A percentile compares a stretch with the other conserved stretches of the same genome.
phyloP scores from a whole-genome alignment of 2,329 filamentous ascomycete species.

The Massarina eburnea region DNA sequence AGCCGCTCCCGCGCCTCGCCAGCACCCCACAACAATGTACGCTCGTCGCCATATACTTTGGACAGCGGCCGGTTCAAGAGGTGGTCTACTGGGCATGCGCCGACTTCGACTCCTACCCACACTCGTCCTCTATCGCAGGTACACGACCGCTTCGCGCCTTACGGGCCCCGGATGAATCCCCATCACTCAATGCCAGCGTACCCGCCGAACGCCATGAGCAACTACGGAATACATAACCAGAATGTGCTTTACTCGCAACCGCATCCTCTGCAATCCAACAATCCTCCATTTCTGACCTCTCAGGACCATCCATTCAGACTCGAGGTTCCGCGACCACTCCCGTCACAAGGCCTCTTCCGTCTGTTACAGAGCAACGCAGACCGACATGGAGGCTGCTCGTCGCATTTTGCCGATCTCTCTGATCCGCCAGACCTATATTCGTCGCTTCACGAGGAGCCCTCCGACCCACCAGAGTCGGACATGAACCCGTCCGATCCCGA shows the following conservation, averaged over 20 bases:
- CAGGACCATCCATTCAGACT: conserved; percentile 54
- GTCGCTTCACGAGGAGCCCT: conserved; percentile 71
- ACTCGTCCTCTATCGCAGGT: conserved; percentile 59
- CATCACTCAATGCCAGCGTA: conserved; percentile 45
- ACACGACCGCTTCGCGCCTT: conserved; percentile 63
- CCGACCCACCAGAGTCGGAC: conserved; percentile 74
- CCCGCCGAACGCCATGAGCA: conserved; percentile 32
- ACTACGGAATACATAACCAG: conserved; percentile 35
- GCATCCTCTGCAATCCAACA: conserved; percentile 58
- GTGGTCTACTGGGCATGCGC: conserved; percentile 68
- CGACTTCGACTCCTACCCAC: conserved; percentile 62
- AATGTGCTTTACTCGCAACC: conserved; percentile 43
- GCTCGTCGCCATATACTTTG: conserved; percentile 70
- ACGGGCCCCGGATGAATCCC: conserved; percentile 58
- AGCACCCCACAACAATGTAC: conserved; percentile 67
- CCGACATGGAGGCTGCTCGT: conserved; percentile 61
- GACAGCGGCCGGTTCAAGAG: conserved; percentile 69
- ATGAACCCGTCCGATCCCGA: conserved; percentile 79
- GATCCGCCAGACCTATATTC: conserved; percentile 78
- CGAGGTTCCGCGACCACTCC: conserved; percentile 59
- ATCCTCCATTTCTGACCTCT: conserved; percentile 49
- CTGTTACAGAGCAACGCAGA: conserved; percentile 76
- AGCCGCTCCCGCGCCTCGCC: conserved; percentile 72
- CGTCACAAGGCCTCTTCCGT: conserved; percentile 73
- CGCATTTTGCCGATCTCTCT: conserved; percentile 72